phyloP scores from a whole-genome alignment of 495 filamentous ascomycete genomes.

The Podospora pseudopauciseta region DNA sequence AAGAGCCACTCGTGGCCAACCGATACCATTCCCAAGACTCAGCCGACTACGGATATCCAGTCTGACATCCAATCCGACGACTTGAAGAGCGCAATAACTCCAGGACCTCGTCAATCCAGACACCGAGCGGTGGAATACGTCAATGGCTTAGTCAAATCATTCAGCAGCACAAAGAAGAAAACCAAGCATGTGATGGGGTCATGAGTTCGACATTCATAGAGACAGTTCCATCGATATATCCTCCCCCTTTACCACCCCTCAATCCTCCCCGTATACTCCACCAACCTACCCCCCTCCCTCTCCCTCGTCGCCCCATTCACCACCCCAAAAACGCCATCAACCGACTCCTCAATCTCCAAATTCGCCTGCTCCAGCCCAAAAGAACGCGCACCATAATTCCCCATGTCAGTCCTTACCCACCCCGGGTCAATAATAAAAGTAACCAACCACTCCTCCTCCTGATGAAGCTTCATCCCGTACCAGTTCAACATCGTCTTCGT shows the following conservation, averaged over 20 bases:
- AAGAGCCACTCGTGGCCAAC: no score
- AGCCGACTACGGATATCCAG: no score
- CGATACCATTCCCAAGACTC: no score
- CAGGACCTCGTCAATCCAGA: no score
- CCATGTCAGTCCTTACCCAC: conserved; percentile 19
- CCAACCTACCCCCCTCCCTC: conserved; percentile 38
- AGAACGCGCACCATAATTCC: neutral
- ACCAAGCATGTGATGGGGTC: neutral
- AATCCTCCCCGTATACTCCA: conserved; percentile 16
- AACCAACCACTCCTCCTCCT: conserved; percentile 40
- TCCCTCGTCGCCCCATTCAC: conserved; percentile 38
- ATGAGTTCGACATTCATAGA: neutral
- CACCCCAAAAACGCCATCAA: conserved; percentile 36
- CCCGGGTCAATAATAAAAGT: conserved; percentile 29
- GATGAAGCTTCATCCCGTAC: conserved; percentile 38
- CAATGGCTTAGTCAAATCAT: neutral
- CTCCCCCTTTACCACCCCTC: neutral
- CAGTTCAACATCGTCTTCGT: conserved; percentile 42
- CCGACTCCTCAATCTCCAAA: conserved; percentile 32
- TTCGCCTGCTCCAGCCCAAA: conserved; percentile 37
- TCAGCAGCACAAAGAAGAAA: neutral
- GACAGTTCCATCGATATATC: no score
- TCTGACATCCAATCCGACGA: no score
- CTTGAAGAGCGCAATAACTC: no score
- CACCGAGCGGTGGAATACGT: neutral